phyloP scores from a whole-genome alignment of 2,329 filamentous ascomycete genomes.

The Penicillium oxalicum region DNA sequence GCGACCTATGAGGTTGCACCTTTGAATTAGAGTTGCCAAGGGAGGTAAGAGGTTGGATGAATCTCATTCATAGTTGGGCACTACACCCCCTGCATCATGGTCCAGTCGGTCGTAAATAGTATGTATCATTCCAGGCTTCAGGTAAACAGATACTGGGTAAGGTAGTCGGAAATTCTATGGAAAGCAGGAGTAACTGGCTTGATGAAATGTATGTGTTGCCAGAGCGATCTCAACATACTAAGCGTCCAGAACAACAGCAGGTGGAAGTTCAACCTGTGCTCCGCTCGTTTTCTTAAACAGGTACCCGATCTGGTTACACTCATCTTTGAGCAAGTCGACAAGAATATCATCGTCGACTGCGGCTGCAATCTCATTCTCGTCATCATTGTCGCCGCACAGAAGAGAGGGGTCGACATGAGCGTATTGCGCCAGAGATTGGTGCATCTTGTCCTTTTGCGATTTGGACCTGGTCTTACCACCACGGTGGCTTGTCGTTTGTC shows the following conservation, averaged over 20 bases:
- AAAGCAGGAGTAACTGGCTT: no score
- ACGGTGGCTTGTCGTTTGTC: slow-evolving; percentile 3
- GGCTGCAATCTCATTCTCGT: slow-evolving; percentile 17
- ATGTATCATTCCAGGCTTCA: no score
- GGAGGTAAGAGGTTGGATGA: no score
- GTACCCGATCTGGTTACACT: slow-evolving; percentile 35
- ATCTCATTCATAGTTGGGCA: no score
- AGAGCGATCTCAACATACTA: no score
- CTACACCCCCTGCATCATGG: no score
- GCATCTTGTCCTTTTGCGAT: slow-evolving; percentile 34
- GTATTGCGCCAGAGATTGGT: slow-evolving; percentile 40
- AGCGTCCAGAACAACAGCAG: neutral
- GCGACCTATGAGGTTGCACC: no score
- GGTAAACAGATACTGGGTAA: no score
- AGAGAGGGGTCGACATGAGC: slow-evolving; percentile 38
- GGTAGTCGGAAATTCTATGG: no score
- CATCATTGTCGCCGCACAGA: slow-evolving; percentile 14
- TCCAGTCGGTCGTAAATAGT: no score
- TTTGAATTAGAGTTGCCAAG: no score
- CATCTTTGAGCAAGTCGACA: slow-evolving; percentile 32
- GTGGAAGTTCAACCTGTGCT: slow-evolving; percentile 16
- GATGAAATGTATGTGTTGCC: no score
- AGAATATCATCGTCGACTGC: slow-evolving; percentile 32
- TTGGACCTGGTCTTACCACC: slow-evolving; percentile 9
- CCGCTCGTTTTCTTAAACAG: slow-evolving; percentile 36